phyloP scores from a whole-genome alignment of 768 basidiomycete genomes.

The Podaxis sp. region DNA sequence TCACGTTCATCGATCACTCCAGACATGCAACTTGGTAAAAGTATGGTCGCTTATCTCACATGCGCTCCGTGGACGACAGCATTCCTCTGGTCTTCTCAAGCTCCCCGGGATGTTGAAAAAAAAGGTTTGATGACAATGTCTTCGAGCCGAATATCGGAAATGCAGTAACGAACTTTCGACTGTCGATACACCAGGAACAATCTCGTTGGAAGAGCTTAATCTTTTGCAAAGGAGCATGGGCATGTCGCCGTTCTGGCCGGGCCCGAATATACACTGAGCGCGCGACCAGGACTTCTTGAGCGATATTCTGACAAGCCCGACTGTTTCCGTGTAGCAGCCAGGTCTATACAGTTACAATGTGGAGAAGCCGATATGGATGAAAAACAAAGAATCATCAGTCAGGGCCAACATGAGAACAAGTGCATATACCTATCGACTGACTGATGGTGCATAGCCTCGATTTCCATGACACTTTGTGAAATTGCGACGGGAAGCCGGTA shows the following conservation, averaged over 20 bases:
- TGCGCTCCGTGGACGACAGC: neutral
- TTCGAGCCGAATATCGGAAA: neutral
- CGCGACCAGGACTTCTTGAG: constrained; percentile 32
- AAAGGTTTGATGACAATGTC: neutral
- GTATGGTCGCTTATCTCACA: neutral
- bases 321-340: constrained; percentile 56
- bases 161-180: neutral
- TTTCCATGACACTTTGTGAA: constrained; percentile 78
- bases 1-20: neutral
- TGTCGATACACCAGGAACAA: neutral
- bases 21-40: neutral
- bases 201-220: constrained; percentile 5
- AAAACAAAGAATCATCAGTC: constrained; percentile 49
- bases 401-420: constrained; percentile 29
- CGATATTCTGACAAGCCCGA: constrained; percentile 46
- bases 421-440: neutral
- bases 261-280: neutral
- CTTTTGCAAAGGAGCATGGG: constrained; percentile 3
- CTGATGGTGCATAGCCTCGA: constrained; percentile 50
- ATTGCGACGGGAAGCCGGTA: constrained; percentile 71
- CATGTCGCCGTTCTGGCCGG: neutral
- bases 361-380: constrained; percentile 57
- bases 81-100: constrained; percentile 7
- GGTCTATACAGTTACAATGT: constrained; percentile 45
- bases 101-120: neutral